Evolutionary conservation across 805 yeast species (phyloP).

Genomic region (Wickerhamiella galacta): DNA sequence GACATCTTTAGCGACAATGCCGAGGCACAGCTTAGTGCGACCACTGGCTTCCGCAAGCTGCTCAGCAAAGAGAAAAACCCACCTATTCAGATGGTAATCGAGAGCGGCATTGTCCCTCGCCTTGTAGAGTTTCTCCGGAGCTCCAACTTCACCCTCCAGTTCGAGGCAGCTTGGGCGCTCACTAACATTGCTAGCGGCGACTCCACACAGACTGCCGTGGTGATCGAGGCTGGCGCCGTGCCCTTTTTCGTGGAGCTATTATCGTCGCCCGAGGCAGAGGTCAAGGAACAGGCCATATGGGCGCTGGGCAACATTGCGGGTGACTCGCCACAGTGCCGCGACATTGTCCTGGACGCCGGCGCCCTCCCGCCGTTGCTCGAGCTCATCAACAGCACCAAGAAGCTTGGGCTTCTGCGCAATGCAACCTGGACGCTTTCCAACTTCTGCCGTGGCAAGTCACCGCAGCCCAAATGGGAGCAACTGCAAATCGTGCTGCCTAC

Average conservation of each 20-base stretch:
- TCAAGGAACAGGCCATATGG: constrained; percentile 98
- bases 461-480: constrained; percentile 87
- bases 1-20: constrained; percentile 59
- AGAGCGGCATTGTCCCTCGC: constrained; percentile 83
- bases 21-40: constrained; percentile 71
- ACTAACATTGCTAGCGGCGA: constrained; percentile 95
- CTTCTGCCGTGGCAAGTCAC: constrained; percentile 89
- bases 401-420: constrained; percentile 71
- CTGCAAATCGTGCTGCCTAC: constrained; percentile 84
- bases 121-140: constrained; percentile 67
- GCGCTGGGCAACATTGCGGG: constrained; percentile 98
- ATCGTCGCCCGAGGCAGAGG: constrained; percentile 69
- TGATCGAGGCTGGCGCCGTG: constrained; percentile 86
- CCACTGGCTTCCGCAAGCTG: constrained; percentile 84
- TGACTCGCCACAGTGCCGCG: constrained; percentile 81
- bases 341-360: constrained; percentile 64
- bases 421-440: constrained; percentile 97
- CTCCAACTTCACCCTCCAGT: constrained; percentile 69
- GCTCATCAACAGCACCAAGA: constrained; percentile 63
- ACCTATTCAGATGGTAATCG: constrained; percentile 85
- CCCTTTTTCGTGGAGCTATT: constrained; percentile 76
- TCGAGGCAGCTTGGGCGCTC: constrained; percentile 99
- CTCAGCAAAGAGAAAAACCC: constrained; percentile 90
- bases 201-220: constrained; percentile 75
- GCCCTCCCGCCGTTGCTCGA: constrained; percentile 81